Evolutionary conservation across 116 monocot genomes (phyloP), one percentile per base, ranked within the genome.

Genomic region (Cymodocea nodosa): DNA sequence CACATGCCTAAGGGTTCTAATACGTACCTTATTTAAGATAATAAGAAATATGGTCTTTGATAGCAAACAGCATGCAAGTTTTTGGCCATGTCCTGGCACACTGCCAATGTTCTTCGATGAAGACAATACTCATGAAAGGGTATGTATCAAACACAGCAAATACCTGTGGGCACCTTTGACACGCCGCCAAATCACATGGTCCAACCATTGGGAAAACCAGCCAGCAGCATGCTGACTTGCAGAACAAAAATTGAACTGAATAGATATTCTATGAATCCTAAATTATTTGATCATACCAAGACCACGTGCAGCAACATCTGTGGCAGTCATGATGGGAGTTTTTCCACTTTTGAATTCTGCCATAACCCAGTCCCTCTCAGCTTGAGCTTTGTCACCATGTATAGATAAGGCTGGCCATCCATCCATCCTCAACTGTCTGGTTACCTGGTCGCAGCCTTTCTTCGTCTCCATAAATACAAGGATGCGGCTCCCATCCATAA

Each of bases 301-400:
- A 76, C 95, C 95, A 71, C 95, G 95, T 58, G 95, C 95, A 60
- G 95, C 95, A 52, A 95, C 95, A 81, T 95, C 95, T 70, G 95
- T 95, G 51, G 95, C 95, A 69, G 87, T 80, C 95, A 95, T 95
- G 68, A 95, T 85, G 59, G 90, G 95, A 79, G 85, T 90, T 12
- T 65, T 87, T 75, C 95, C 95, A 76, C 83, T 95, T 79, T 78
- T 95, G 72, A 95, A 95, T 62, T 90, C 79, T 71, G 85, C 63
- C 19, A 95, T 67, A 76, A 95, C 95, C 87, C 90, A 90, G 54
- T 95, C 95, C 78, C 95, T 87, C 78, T 95, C 95, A 61, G 90
- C 64, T 76, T 95, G 95, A 17, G 81, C 78, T 85, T 95, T 95
- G 74, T 95, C 90, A 56, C 95, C 95, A 71, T 95, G 95, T 65